Conservation (phyloP, 1,139 yeast genomes). For the Yamadazyma kanchanaburiensis region DNA sequence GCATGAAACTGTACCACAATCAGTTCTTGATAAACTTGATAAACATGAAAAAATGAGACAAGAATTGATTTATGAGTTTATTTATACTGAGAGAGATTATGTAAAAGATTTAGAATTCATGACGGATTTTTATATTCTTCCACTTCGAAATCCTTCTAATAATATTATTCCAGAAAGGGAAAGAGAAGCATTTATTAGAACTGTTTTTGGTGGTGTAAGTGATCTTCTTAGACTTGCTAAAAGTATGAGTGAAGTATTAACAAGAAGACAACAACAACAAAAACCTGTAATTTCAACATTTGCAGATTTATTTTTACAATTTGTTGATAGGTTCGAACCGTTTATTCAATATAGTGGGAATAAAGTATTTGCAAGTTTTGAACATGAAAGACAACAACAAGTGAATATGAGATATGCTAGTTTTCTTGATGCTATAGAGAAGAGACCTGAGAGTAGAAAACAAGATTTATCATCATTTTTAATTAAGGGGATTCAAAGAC, state of each 20-base stretch:
- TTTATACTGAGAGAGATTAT: constrained; percentile 91
- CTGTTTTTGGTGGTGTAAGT: constrained; percentile 86
- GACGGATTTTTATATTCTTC: constrained; percentile 92
- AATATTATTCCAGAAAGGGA: constrained; percentile 86
- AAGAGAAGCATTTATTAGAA: constrained; percentile 83
- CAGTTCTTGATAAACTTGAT: constrained; percentile 72
- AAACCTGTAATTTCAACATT: constrained; percentile 78
- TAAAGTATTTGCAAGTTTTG: constrained; percentile 92
- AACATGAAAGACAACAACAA: constrained; percentile 91
- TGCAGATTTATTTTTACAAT: constrained; percentile 85
- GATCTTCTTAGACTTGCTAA: constrained; percentile 85
- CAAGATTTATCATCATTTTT: constrained; percentile 90
- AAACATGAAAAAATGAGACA: constrained; percentile 90
- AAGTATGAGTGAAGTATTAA: constrained; percentile 82
- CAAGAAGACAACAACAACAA: constrained; percentile 82
- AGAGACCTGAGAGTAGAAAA: constrained; percentile 84
- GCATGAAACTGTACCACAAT: constrained; percentile 90
- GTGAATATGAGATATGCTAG: constrained; percentile 87
- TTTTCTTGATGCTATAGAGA: constrained; percentile 88
- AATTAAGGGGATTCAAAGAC: constrained; percentile 93
- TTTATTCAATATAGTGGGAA: constrained; percentile 94
- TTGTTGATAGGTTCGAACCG: constrained; percentile 85
- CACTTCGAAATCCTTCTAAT: constrained; percentile 68
- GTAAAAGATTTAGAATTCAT: constrained; percentile 92
- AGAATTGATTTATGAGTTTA: constrained; percentile 91